These are phyloP conservation scores for Exsudoporus floridanus DNA, from an alignment of 1,284 basidiomycete genomes.

Conservation along the genomic window DNA sequence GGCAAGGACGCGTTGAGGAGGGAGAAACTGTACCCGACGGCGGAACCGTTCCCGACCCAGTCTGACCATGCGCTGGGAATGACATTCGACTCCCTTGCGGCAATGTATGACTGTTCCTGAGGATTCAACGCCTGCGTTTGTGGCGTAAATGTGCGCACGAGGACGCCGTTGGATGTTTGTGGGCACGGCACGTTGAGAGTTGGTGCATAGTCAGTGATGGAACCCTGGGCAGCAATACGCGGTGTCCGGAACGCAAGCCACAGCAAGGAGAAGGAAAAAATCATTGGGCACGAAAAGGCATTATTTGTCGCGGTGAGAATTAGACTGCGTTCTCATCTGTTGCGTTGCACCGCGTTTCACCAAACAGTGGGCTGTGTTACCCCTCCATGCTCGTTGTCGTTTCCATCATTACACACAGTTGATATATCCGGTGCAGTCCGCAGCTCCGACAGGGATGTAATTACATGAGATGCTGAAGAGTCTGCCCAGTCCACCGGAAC, in stretches of 20 bases:
- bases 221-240: slow-evolving; percentile 1
- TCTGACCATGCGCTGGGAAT: slow-evolving; percentile 53
- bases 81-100: slow-evolving; percentile 40
- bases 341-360: slow-evolving; percentile 13
- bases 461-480: not conserved
- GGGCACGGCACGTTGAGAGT: slow-evolving; percentile 49
- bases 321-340: not conserved
- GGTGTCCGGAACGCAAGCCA: not conserved
- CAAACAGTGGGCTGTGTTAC: slow-evolving; percentile 16
- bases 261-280: not conserved
- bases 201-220: slow-evolving; percentile 45
- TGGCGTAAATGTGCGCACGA: slow-evolving; percentile 54
- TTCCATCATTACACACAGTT: not conserved
- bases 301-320: slow-evolving; percentile 4
- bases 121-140: slow-evolving; percentile 52
- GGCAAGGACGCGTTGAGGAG: slow-evolving; percentile 45
- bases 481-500: not conserved
- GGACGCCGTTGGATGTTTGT: slow-evolving; percentile 40
- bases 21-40: slow-evolving; percentile 51
- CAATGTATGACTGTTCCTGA: slow-evolving; percentile 48
- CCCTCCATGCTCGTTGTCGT: not conserved
- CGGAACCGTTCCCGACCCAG: slow-evolving; percentile 56
- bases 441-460: too few relatives aligned
- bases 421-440: too few relatives aligned
- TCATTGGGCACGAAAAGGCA: slow-evolving; percentile 17